Percentiles rank a stretch among this genome's conserved stretches.
Evolutionary conservation across 2,329 filamentous ascomycete genomes (phyloP).

Genomic region (Pseudovirgaria hyperparasitica): DNA sequence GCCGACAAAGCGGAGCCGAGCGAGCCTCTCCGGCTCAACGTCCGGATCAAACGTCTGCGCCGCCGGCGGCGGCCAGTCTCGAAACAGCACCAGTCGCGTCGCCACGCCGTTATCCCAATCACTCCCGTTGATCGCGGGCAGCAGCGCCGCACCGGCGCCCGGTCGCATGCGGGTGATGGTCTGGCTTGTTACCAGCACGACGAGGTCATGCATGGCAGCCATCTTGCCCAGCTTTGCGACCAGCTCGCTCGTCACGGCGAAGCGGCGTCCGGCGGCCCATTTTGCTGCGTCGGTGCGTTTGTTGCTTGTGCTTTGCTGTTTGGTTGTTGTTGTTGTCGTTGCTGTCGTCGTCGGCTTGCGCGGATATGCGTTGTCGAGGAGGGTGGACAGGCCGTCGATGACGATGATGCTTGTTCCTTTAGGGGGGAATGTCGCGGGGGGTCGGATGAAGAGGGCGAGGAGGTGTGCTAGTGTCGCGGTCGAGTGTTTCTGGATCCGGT

Average conservation of each 20-base stretch:
- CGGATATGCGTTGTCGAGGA: conserved; percentile 67
- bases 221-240: conserved; percentile 51
- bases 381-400: conserved; percentile 63
- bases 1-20: conserved; percentile 27
- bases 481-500: conserved; percentile 53
- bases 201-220: conserved; percentile 58
- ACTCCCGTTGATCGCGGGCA: conserved; percentile 59
- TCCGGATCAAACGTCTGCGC: conserved; percentile 16
- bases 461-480: conserved; percentile 48
- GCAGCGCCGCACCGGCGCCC: conserved; percentile 53
- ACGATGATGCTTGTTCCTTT: conserved; percentile 54
- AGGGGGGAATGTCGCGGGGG: conserved; percentile 52
- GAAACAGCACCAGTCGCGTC: conserved; percentile 63
- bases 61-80: conserved; percentile 44
- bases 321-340: too few relatives aligned
- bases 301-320: conserved; percentile 31
- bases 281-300: conserved; percentile 31
- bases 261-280: conserved; percentile 37
- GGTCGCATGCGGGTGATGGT: conserved; percentile 68
- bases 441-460: conserved; percentile 59
- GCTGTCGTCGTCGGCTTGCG: too few relatives aligned
- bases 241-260: conserved; percentile 55
- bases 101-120: conserved; percentile 72
- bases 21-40: conserved; percentile 16
- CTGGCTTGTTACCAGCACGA: conserved; percentile 65